phyloP scores from a whole-genome alignment of 2,329 filamentous ascomycete genomes.

The Gnomoniopsis sp. region DNA sequence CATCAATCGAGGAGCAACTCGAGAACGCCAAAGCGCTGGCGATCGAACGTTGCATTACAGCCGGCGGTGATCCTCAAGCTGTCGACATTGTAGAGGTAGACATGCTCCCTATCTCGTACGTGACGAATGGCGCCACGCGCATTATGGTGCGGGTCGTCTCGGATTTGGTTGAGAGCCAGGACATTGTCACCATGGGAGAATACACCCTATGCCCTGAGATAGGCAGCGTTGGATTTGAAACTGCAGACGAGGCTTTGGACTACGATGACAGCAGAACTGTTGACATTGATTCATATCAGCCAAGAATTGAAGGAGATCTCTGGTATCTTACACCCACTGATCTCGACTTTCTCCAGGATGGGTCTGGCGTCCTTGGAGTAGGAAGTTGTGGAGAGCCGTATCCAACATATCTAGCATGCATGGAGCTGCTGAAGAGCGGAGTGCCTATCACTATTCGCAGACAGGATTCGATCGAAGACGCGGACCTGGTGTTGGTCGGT shows the following conservation, averaged over 20 bases:
- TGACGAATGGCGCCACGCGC: too few relatives aligned
- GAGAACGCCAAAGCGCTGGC: too few relatives aligned
- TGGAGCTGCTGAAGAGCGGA: neutral
- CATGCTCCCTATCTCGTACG: too few relatives aligned
- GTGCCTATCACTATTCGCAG: neutral
- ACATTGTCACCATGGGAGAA: too few relatives aligned
- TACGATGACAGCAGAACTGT: neutral
- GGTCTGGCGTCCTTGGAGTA: neutral
- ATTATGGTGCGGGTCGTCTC: too few relatives aligned
- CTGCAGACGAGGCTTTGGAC: neutral
- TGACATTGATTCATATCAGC: neutral
- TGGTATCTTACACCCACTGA: neutral
- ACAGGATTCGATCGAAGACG: neutral
- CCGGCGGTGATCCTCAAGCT: too few relatives aligned
- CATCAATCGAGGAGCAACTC: too few relatives aligned
- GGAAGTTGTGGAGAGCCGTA: neutral
- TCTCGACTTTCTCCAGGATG: neutral
- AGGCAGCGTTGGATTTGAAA: too few relatives aligned
- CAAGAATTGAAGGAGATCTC: neutral
- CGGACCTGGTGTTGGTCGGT: neutral
- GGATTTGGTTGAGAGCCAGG: too few relatives aligned
- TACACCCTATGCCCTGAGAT: too few relatives aligned
- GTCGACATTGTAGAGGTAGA: too few relatives aligned
- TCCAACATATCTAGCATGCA: neutral
- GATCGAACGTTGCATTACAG: too few relatives aligned